Base-by-base conservation (phyloP, 306 rosid species). In the Chamaecrista fasciculata region DNA sequence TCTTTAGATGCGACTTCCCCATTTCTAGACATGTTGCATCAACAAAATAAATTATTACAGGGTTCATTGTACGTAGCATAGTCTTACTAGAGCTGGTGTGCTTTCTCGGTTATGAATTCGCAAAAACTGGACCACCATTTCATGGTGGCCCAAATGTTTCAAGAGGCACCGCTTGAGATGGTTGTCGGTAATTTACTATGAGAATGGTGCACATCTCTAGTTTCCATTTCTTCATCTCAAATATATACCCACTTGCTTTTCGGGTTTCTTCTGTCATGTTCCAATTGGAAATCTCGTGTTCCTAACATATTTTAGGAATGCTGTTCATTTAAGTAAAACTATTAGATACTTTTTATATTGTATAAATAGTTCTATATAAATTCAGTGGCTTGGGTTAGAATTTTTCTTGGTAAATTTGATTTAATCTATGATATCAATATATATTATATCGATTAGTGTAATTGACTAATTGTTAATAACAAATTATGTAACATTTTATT, bases 71-170 rank as follows among this genome's bases (percentile, higher is more conserved):
- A 36, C 29, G 3, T 40, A 8, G 24, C 49, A 31, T 42, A 73
- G 79, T 62, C 68, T 34, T 25, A 42, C 52, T 73, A 73, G 76
- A 62, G 55, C 61, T 59, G 43, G 43, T 44, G 67, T 60, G 71
- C 34, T 61, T 78, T 61, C 67, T 40, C 26, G 31, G 33, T 72
- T 15, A 61, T 16, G 37, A 20, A 49, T 66, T 43, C 46, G 6
- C 47, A 79, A 10, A 8, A 31, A 33, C 34, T 33, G 78, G 71
- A 71, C 57, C 70, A 52, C 46, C 46, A 26, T 65, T 62, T 70
- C 42, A 57, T 64, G 62, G 77, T 75, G 70, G 78, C 75, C 66
- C 70, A 48, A 60, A 59, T 52, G 60, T 80, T 64, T 7, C 3
- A 40, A 48, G 60, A 61, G 42, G 44, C 58, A 44, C 55, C 46